Percentiles rank a stretch among this genome's conserved stretches.
Evolutionary conservation across 225 moss, liverwort and hornwort genomes (phyloP).

Genomic region (Sphagnum contortum): DNA sequence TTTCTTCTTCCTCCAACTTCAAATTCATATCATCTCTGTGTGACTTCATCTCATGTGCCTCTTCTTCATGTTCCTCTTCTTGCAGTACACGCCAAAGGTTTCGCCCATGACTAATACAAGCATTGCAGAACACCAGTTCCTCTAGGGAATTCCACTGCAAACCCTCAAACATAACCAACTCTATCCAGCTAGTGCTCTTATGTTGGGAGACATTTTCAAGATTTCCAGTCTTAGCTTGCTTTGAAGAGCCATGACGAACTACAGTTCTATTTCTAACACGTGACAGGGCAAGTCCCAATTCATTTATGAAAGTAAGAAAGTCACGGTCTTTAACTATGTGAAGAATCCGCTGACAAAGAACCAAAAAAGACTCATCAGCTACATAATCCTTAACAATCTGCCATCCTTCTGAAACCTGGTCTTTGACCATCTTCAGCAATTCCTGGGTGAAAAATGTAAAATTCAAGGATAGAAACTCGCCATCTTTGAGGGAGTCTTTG

Average conservation of each 20-base stretch:
- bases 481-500: constrained; percentile 47
- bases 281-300: constrained; percentile 25
- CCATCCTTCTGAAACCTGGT: constrained; percentile 34
- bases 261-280: constrained; percentile 9
- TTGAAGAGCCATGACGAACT: neutral
- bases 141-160: constrained; percentile 58
- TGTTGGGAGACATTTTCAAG: neutral
- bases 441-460: constrained; percentile 50
- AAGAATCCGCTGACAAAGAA: constrained; percentile 66
- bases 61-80: constrained; percentile 67
- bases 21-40: constrained; percentile 16
- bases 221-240: constrained; percentile 4
- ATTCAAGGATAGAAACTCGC: constrained; percentile 48
- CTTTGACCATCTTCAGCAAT: constrained; percentile 37
- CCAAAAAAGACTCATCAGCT: constrained; percentile 32
- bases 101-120: constrained; percentile 54
- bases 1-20: constrained; percentile 19
- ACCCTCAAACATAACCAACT: constrained; percentile 30
- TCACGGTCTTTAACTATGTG: constrained; percentile 49
- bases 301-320: constrained; percentile 60
- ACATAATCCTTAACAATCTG: constrained; percentile 40
- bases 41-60: constrained; percentile 16
- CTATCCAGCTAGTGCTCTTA: constrained; percentile 31
- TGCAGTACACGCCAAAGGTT: constrained; percentile 45
- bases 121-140: constrained; percentile 53